Evolutionary conservation across 805 yeast genomes (phyloP).

Genomic region (Metschnikowia proteae): DNA sequence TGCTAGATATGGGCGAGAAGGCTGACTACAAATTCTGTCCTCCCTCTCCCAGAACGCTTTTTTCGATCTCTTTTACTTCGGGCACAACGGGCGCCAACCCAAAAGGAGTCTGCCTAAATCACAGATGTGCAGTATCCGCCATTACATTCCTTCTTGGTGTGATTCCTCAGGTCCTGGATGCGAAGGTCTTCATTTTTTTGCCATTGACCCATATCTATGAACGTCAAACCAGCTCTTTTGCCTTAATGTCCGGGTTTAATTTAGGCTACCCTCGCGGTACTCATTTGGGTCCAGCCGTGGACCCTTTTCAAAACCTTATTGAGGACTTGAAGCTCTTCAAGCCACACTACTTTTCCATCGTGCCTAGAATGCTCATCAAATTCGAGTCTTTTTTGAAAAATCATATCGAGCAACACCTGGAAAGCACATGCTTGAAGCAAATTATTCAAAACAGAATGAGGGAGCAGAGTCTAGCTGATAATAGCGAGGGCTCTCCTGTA

Average conservation of each 20-base stretch:
- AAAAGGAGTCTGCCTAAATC: conserved; percentile 60
- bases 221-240: conserved; percentile 14
- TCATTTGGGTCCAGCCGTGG: conserved; percentile 18
- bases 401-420: conserved; percentile 28
- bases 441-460: conserved; percentile 27
- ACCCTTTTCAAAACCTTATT: conserved; percentile 28
- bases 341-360: conserved; percentile 52
- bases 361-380: conserved; percentile 61
- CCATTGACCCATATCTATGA: conserved; percentile 24
- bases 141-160: conserved; percentile 4
- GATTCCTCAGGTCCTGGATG: not conserved
- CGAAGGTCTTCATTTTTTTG: conserved; percentile 16
- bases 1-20: conserved; percentile 30
- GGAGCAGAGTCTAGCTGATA: conserved; percentile 30
- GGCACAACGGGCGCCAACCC: conserved; percentile 57
- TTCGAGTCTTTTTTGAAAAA: conserved; percentile 40
- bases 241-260: conserved; percentile 24
- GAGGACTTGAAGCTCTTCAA: conserved; percentile 55
- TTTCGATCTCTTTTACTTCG: conserved; percentile 61
- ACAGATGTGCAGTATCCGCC: conserved; percentile 7
- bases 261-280: conserved; percentile 31
- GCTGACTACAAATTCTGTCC: conserved; percentile 32
- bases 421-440: conserved; percentile 22
- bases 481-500: conserved; percentile 20
- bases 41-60: conserved; percentile 47